Evolutionary conservation across 805 yeast genomes (phyloP).

Genomic region (Sungouiozyma intestinalis): DNA sequence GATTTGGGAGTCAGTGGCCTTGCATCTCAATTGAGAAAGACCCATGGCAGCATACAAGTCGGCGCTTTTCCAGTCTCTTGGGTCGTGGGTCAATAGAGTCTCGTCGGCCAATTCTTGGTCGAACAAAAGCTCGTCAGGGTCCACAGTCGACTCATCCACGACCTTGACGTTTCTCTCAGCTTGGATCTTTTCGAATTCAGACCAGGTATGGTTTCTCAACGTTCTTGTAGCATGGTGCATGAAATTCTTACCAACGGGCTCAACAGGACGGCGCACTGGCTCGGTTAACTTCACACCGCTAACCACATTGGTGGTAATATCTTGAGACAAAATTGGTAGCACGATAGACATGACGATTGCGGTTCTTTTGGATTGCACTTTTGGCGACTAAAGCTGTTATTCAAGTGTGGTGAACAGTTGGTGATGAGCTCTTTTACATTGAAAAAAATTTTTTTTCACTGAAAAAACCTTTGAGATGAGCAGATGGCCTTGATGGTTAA

Average conservation of each 20-base stretch:
- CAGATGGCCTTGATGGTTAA: not conserved
- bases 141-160: conserved; percentile 50
- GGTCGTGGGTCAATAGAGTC: conserved; percentile 76
- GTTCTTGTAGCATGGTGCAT: conserved; percentile 95
- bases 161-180: conserved; percentile 75
- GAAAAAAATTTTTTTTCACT: not conserved
- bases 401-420: not conserved
- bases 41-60: conserved; percentile 96
- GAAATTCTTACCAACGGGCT: conserved; percentile 94
- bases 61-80: conserved; percentile 96
- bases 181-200: conserved; percentile 89
- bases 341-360: conserved; percentile 13
- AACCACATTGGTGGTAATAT: conserved; percentile 42
- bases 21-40: conserved; percentile 79
- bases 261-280: conserved; percentile 70
- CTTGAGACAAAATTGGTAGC: conserved; percentile 46
- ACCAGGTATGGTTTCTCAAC: conserved; percentile 95
- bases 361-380: not conserved
- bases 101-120: conserved; percentile 60
- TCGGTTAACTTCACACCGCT: conserved; percentile 42
- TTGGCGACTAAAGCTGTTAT: not conserved
- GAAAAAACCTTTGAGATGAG: conserved; percentile 1
- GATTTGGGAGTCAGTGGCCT: conserved; percentile 85
- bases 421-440: conserved; percentile 3
- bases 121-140: conserved; percentile 43